A percentile compares a stretch with the other conserved stretches of the same genome.
These are phyloP conservation scores for Telfairia occidentalis DNA, from an alignment of 331 rosid genomes.

Conservation along the genomic window DNA sequence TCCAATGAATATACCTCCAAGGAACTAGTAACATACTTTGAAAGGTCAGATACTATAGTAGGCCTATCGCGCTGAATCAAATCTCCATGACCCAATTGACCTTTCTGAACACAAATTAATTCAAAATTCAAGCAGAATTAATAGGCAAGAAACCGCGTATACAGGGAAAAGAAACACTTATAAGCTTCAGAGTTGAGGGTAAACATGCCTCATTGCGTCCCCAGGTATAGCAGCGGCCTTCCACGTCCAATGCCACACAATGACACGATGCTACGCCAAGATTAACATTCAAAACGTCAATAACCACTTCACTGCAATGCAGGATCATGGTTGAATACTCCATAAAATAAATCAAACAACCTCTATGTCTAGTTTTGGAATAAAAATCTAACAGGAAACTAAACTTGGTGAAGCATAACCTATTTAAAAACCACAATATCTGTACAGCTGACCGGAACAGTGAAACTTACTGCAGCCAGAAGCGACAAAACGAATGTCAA, in stretches of 20 bases:
- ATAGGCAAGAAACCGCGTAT: background rate
- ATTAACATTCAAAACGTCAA: background rate
- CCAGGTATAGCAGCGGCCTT: conserved; percentile 98
- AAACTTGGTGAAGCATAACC: background rate
- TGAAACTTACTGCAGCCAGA: conserved; percentile 61
- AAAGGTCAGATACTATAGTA: conserved; percentile 84
- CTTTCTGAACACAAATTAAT: conserved; percentile 54
- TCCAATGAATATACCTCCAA: background rate
- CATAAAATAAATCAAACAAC: background rate
- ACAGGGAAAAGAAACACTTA: background rate
- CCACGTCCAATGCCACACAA: conserved; percentile 91
- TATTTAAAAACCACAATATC: background rate
- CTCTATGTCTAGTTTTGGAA: background rate
- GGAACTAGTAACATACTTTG: conserved; percentile 48
- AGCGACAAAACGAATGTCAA: conserved; percentile 69
- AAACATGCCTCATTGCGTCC: conserved; percentile 84
- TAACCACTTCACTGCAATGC: background rate
- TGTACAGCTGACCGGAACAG: background rate
- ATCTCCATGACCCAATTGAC: conserved; percentile 98
- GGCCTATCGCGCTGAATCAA: conserved; percentile 91
- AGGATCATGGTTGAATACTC: conserved; percentile 6
- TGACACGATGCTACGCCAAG: conserved; percentile 73
- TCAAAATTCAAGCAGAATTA: background rate
- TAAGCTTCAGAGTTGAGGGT: conserved; percentile 3
- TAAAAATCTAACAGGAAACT: background rate